A percentile compares a stretch with the other conserved stretches of the same genome.
Conservation (phyloP, 352 stramenopile genomes). For the Globisporangium splendens region DNA sequence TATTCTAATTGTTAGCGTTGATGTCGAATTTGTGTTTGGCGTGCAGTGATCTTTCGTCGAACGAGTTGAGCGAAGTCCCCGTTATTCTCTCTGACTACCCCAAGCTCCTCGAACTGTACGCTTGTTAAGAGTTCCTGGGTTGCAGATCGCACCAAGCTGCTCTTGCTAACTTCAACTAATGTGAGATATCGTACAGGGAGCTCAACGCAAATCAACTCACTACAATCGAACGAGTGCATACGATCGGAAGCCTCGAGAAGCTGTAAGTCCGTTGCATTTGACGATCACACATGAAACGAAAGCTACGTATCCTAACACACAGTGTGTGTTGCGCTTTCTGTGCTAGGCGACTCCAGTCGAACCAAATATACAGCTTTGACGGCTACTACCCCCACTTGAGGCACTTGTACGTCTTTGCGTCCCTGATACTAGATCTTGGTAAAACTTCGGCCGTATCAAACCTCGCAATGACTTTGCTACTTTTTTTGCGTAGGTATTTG, state of each 20-base stretch:
- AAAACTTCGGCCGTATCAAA: too few relatives aligned
- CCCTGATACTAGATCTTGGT: background rate
- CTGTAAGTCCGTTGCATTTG: constrained; percentile 13
- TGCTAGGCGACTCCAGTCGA: constrained; percentile 19
- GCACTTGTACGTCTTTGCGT: constrained; percentile 16
- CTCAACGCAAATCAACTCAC: constrained; percentile 13
- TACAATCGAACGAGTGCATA: constrained; percentile 7
- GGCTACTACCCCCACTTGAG: constrained; percentile 19
- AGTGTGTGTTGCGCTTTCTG: constrained; percentile 1
- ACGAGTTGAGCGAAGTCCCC: background rate
- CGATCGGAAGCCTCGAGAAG: constrained; percentile 13
- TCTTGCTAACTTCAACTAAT: background rate
- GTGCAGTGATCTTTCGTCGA: background rate
- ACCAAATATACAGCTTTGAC: constrained; percentile 20
- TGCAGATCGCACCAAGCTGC: background rate
- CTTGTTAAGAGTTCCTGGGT: background rate
- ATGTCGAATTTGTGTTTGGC: background rate
- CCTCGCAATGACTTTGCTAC: background rate
- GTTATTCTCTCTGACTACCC: background rate
- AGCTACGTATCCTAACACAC: background rate
- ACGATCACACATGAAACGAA: too few relatives aligned
- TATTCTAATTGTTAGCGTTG: too few relatives aligned
- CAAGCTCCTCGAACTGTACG: background rate
- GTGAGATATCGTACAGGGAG: too few relatives aligned
- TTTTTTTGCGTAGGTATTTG: constrained; percentile 14